Base-by-base conservation (phyloP, 306 rosid genomes). In the Fagus crenata region DNA sequence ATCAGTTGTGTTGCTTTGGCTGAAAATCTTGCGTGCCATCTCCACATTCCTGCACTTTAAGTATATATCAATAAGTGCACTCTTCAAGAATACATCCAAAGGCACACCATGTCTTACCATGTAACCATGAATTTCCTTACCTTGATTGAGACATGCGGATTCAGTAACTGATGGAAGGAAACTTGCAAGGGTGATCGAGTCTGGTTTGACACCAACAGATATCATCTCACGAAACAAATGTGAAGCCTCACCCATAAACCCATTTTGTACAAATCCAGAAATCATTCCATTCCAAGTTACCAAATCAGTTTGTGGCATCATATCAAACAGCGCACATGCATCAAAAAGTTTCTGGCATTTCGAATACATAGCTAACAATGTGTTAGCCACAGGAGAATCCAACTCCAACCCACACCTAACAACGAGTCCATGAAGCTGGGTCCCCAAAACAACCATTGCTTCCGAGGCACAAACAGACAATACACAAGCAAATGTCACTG, bases 211-310 rank as follows among this genome's bases (percentile, higher is more conserved):
- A 69, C 88, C 89, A 60, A 83, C 75, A 46, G 89, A 83, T 74
- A 91, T 77, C 96, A 90, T 90, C 69, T 77, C 69, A 28, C 77
- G 87, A 54, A 88, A 90, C 74, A 90, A 76, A 74, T 69, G 42
- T 14, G 40, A 80, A 55, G 93, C 93, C 82, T 89, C 86, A 9
- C 77, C 61, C 76, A 83, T 82, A 78, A 85, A 84, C 41, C 91
- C 90, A 81, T 91, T 90, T 73, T 91, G 93, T 53, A 89, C 93
- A 77, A 84, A 87, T 49, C 93, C 93, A 73, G 91, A 83, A 75
- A 90, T 83, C 82, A 90, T 82, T n/a, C 87, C 93, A 67, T 90
- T 90, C 96, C 96, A 90, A 51, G 87, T 87, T 60, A 90, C 93
- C 3, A 85, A 78, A 83, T 90, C 91, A 58, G 84, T 81, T 85